phyloP scores from a whole-genome alignment of 495 filamentous ascomycete genomes.

The Penicillium paxilli region DNA sequence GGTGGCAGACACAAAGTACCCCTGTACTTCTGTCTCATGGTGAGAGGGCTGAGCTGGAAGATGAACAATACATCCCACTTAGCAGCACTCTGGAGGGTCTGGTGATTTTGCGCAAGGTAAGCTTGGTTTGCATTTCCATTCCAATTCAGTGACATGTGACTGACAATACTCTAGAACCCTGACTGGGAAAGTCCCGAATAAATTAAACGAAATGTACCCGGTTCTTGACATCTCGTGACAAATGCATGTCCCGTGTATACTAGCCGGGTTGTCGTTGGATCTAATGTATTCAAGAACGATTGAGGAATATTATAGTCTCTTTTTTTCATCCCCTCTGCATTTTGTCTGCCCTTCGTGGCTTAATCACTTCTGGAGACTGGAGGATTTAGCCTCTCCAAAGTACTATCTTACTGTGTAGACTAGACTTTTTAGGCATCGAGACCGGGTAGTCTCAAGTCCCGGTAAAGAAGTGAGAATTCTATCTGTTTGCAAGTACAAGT shows the following conservation, averaged over 20 bases:
- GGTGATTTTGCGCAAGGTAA: conserved; percentile 95
- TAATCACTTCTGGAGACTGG: no score
- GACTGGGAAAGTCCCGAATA: conserved; percentile 51
- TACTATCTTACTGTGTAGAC: no score
- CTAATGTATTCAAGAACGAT: conserved; percentile 43
- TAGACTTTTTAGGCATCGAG: no score
- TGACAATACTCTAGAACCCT: conserved; percentile 48
- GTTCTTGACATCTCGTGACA: conserved; percentile 18
- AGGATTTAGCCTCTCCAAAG: no score
- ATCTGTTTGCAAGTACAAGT: no score
- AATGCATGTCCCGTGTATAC: conserved; percentile 14
- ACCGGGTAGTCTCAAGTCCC: no score
- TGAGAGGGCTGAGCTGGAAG: conserved; percentile 94
- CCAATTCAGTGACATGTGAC: conserved; percentile 3
- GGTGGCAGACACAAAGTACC: conserved; percentile 99
- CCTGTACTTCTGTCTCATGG: conserved; percentile 91
- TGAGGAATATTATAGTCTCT: conserved; percentile 36
- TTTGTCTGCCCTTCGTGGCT: no score
- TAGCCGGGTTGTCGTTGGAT: conserved; percentile 31
- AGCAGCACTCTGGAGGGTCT: conserved; percentile 91
- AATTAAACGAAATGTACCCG: conserved; percentile 21
- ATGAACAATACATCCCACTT: conserved; percentile 92
- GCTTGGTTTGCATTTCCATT: not conserved
- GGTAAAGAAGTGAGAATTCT: no score
- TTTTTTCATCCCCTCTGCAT: conserved; percentile 15